A percentile compares a stretch with the other conserved stretches of the same genome.
Evolutionary conservation across 169 alveolate species (phyloP).

Genomic region (Pseudocohnilembus persalinus): DNA sequence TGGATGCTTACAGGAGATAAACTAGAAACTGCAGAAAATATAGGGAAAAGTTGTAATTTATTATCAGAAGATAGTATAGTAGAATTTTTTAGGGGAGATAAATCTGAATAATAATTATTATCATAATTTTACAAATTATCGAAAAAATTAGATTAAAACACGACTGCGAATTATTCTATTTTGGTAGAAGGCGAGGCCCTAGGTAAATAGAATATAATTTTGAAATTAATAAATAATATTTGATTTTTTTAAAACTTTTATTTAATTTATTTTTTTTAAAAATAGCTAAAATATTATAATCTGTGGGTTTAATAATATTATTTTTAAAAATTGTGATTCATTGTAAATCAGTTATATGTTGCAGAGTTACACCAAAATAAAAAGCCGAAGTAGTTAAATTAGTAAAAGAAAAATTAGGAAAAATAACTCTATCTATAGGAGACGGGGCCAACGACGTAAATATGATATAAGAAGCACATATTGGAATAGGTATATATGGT

Average conservation of each 20-base stretch:
- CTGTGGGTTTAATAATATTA: neutral
- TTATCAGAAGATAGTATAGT: constrained; percentile 34
- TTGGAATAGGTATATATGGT: constrained; percentile 93
- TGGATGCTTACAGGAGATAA: constrained; percentile 86
- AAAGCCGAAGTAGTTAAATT: constrained; percentile 95
- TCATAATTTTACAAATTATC: neutral
- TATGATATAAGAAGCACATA: constrained; percentile 98
- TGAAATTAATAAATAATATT: too few relatives aligned
- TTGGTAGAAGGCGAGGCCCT: constrained; percentile 43
- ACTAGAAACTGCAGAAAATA: constrained; percentile 79
- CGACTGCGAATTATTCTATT: constrained; percentile 5
- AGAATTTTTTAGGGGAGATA: constrained; percentile 21
- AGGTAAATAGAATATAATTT: neutral
- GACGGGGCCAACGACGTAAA: constrained; percentile 99
- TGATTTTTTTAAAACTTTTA: too few relatives aligned
- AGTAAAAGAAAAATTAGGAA: constrained; percentile 82
- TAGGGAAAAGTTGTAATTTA: constrained; percentile 80
- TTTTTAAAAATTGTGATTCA: constrained; percentile 55
- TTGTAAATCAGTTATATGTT: constrained; percentile 91
- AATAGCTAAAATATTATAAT: neutral
- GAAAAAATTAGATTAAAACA: neutral
- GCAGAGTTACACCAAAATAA: constrained; percentile 98
- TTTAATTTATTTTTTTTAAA: too few relatives aligned
- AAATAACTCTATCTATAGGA: constrained; percentile 89
- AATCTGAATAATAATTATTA: constrained; percentile 4